These are phyloP conservation scores for Actinomortierella wolfii DNA, from an alignment of 371 early-diverging fungal species.

Conservation along the genomic window DNA sequence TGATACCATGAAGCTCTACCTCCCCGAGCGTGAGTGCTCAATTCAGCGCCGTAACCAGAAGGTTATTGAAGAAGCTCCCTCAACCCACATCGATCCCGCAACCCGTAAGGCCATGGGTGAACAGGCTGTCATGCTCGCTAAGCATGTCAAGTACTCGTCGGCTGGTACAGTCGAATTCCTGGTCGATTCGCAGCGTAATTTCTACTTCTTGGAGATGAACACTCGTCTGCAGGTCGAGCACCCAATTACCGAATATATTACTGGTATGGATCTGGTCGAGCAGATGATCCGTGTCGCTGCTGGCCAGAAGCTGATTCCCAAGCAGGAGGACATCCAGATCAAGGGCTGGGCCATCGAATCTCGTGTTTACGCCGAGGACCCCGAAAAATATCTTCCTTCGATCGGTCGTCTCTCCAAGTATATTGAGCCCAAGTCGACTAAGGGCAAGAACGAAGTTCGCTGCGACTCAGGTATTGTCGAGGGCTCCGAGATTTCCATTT, in stretches of 20 bases:
- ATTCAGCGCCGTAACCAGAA: constrained; percentile 93
- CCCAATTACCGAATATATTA: constrained; percentile 95
- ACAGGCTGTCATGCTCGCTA: constrained; percentile 80
- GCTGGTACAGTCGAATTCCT: constrained; percentile 92
- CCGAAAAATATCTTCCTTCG: constrained; percentile 86
- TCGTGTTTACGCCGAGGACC: constrained; percentile 92
- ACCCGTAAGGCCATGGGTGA: constrained; percentile 83
- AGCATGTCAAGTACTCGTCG: constrained; percentile 82
- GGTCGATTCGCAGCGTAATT: constrained; percentile 70
- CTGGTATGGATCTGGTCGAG: constrained; percentile 93
- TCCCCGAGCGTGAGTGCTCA: constrained; percentile 93
- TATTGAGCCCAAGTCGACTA: constrained; percentile 61
- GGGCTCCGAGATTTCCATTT: constrained; percentile 83
- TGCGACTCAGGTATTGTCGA: constrained; percentile 84
- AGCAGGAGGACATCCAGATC: constrained; percentile 63
- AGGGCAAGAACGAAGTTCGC: constrained; percentile 65
- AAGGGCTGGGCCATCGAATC: constrained; percentile 88
- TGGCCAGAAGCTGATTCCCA: constrained; percentile 59
- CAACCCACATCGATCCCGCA: constrained; percentile 61
- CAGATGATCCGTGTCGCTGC: constrained; percentile 86
- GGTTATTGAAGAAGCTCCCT: constrained; percentile 81
- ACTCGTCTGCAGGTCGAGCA: constrained; percentile 95
- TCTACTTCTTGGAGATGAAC: constrained; percentile 92
- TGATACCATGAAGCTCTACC: constrained; percentile 58
- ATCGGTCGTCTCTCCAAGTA: constrained; percentile 87